Conservation (phyloP, 495 filamentous ascomycete genomes). For the Corynascus novoguineensis region DNA sequence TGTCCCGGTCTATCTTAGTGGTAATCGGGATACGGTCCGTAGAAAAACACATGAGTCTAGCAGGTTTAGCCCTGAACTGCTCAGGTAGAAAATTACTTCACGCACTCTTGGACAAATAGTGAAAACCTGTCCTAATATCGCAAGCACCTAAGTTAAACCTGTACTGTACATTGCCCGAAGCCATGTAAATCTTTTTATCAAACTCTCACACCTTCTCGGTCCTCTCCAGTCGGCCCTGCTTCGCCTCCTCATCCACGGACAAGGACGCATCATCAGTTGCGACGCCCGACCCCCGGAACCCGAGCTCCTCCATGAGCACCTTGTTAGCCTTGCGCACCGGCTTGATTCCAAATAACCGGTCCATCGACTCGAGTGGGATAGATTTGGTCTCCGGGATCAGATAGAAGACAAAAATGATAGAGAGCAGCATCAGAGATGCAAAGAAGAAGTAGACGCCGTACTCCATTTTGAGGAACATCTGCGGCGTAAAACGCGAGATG, state of each 20-base stretch:
- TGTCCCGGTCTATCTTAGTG: too few species aligned
- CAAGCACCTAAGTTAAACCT: too few species aligned
- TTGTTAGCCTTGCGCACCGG: conserved; percentile 53
- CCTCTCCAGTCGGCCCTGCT: conserved; percentile 22
- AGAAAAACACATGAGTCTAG: too few species aligned
- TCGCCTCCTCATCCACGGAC: conserved; percentile 20
- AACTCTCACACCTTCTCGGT: conserved; percentile 28
- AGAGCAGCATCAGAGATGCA: conserved; percentile 61
- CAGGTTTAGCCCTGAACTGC: too few species aligned
- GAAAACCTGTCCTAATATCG: too few species aligned
- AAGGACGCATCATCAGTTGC: conserved; percentile 38
- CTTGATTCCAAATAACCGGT: conserved; percentile 51
- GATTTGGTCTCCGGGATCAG: conserved; percentile 49
- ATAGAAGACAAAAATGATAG: conserved; percentile 58
- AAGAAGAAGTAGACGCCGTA: conserved; percentile 80
- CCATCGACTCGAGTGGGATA: conserved; percentile 50
- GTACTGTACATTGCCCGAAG: too few species aligned
- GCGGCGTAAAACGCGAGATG: conserved; percentile 64
- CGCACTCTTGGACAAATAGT: too few species aligned
- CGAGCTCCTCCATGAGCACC: conserved; percentile 46
- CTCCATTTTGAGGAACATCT: conserved; percentile 66
- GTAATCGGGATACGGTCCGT: too few species aligned
- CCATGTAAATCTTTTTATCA: too few species aligned
- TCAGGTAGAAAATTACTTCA: too few species aligned
- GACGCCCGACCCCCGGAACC: conserved; percentile 44